These are phyloP conservation scores for Brassica rapa DNA, from an alignment of 345 rosid species.

Conservation along the genomic window DNA sequence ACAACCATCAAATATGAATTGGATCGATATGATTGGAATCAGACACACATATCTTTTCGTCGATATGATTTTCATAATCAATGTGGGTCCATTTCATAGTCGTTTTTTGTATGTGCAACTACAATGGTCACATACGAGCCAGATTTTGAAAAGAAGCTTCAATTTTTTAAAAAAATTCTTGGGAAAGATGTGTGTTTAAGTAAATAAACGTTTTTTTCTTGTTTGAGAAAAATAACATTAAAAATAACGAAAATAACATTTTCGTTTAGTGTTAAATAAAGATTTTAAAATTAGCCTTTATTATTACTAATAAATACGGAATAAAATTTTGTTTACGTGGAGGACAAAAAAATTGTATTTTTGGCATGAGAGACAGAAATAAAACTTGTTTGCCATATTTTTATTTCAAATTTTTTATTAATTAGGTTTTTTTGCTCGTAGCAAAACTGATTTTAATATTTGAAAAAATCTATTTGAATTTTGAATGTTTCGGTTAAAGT, in stretches of 20 bases:
- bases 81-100: constrained; percentile 28
- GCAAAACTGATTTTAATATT: background rate
- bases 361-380: background rate
- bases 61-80: constrained; percentile 26
- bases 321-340: background rate
- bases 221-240: background rate
- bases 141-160: background rate
- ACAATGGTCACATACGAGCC: background rate
- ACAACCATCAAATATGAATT: constrained; percentile 61
- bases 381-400: background rate
- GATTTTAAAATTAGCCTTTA: background rate
- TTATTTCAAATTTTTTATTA: background rate
- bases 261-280: background rate
- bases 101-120: background rate
- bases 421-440: background rate
- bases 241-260: background rate
- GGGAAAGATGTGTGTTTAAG: background rate
- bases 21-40: constrained; percentile 52
- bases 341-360: background rate
- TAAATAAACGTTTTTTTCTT: background rate
- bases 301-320: too few species aligned
- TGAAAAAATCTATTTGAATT: background rate
- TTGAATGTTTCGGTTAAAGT: background rate
- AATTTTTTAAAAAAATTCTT: background rate
- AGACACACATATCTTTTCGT: constrained; percentile 44